These are phyloP conservation scores for Gilbertella persicaria DNA, from an alignment of 371 early-diverging fungal genomes.

Conservation along the genomic window DNA sequence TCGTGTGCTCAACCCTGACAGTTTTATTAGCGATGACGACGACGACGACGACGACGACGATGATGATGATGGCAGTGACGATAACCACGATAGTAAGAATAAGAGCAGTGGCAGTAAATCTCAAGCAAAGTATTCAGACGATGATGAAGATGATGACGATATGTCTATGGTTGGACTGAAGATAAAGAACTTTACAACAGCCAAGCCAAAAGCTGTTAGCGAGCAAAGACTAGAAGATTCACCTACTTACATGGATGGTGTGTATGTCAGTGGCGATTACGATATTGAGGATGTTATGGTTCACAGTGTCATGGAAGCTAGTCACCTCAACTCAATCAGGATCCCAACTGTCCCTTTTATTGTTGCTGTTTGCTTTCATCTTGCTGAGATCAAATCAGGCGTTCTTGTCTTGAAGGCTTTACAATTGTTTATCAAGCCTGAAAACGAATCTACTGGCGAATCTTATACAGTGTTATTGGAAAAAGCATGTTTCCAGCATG, in stretches of 20 bases:
- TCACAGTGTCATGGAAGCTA: slow-evolving; percentile 7
- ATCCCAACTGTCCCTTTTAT: slow-evolving; percentile 1
- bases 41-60: slow-evolving; percentile 10
- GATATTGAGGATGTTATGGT: not conserved
- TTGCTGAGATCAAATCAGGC: not conserved
- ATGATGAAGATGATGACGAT: not conserved
- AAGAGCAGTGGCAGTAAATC: not conserved
- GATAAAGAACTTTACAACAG: not conserved
- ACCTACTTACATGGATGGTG: slow-evolving; percentile 6
- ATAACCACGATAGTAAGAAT: not conserved
- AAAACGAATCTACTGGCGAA: slow-evolving; percentile 9
- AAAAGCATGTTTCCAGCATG: slow-evolving; percentile 10
- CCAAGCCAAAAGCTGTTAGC: not conserved
- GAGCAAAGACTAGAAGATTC: not conserved
- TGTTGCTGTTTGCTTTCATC: slow-evolving; percentile 26
- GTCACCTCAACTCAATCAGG: slow-evolving; percentile 15
- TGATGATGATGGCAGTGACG: slow-evolving; percentile 1
- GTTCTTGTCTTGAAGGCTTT: slow-evolving; percentile 25
- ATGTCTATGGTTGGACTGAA: not conserved
- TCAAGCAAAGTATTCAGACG: not conserved
- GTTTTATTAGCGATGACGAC: not conserved
- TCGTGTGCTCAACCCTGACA: slow-evolving; percentile 17
- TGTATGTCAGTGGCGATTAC: not conserved
- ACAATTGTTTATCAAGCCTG: slow-evolving; percentile 25
- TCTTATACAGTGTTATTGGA: slow-evolving; percentile 32